Conservation (phyloP, 768 basidiomycete genomes). For the Saitozyma sp. region DNA sequence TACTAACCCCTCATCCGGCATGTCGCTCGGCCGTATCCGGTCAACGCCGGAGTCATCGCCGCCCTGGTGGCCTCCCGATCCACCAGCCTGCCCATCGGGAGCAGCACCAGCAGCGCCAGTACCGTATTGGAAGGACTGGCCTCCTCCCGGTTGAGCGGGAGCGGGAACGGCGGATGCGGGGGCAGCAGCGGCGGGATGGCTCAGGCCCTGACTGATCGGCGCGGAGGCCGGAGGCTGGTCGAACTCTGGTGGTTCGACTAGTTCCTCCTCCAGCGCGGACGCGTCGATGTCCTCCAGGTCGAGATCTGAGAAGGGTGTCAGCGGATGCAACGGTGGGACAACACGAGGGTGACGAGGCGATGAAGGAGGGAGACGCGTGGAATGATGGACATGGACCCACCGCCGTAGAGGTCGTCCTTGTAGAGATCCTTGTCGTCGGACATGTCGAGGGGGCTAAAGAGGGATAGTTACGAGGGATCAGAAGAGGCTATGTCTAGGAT, state of each 20-base stretch:
- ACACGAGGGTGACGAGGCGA: too few species aligned
- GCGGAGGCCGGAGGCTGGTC: too few species aligned
- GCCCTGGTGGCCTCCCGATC: too few species aligned
- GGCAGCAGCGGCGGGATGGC: too few species aligned
- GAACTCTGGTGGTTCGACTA: constrained; percentile 59
- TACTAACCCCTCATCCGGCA: constrained; percentile 99
- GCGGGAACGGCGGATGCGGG: too few species aligned
- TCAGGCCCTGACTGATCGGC: too few species aligned
- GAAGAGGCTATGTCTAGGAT: not conserved
- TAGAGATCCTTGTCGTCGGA: constrained; percentile 32
- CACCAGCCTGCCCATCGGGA: too few species aligned
- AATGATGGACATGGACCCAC: constrained; percentile 55
- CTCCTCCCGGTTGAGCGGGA: too few species aligned
- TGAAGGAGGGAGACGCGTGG: not conserved
- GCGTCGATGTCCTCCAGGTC: constrained; percentile 46
- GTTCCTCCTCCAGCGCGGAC: constrained; percentile 42
- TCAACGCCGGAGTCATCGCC: not conserved
- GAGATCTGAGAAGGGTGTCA: constrained; percentile 22
- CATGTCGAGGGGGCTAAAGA: not conserved
- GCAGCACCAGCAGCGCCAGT: too few species aligned
- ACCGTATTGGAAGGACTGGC: too few species aligned
- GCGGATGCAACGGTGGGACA: not conserved
- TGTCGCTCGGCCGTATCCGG: constrained; percentile 63
- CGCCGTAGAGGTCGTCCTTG: constrained; percentile 86
- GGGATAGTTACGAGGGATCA: not conserved